phyloP scores from a whole-genome alignment of 108 stramenopile species.

The Poteriospumella lacustris region DNA sequence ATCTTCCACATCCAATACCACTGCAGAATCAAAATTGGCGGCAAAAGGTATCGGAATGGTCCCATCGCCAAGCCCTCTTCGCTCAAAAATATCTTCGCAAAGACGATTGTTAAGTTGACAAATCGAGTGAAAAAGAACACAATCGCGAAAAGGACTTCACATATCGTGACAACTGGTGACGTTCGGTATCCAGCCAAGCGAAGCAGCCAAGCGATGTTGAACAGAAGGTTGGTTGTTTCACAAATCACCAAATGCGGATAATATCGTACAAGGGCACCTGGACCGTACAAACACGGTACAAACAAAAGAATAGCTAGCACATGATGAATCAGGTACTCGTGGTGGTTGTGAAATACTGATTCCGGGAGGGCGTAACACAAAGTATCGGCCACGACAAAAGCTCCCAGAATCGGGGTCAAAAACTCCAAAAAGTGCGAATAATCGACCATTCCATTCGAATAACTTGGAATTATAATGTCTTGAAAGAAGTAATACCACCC shows the following conservation, averaged over 20 bases:
- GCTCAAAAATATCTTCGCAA: neutral
- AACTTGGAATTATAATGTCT: too few relatives aligned
- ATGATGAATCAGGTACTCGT: neutral
- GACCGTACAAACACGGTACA: neutral
- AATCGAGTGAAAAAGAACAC: neutral
- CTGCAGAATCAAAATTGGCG: neutral
- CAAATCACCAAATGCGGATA: neutral
- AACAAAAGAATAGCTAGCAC: neutral
- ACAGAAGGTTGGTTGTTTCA: neutral
- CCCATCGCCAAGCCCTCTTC: too few relatives aligned
- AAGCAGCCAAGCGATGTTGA: neutral
- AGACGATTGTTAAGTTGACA: neutral
- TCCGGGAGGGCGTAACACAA: neutral
- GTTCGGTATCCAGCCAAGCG: neutral
- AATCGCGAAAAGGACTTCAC: neutral
- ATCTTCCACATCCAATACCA: constrained; percentile 17
- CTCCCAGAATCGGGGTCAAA: neutral
- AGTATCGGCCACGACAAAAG: neutral
- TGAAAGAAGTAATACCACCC: neutral
- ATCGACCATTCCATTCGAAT: neutral
- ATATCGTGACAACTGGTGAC: neutral
- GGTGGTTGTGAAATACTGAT: neutral
- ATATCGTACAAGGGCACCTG: neutral
- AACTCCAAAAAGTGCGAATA: neutral
- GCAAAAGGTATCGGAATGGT: neutral